phyloP scores from a whole-genome alignment of 371 early-diverging fungal genomes.

The Paramicrosporidium saccamoebae region DNA sequence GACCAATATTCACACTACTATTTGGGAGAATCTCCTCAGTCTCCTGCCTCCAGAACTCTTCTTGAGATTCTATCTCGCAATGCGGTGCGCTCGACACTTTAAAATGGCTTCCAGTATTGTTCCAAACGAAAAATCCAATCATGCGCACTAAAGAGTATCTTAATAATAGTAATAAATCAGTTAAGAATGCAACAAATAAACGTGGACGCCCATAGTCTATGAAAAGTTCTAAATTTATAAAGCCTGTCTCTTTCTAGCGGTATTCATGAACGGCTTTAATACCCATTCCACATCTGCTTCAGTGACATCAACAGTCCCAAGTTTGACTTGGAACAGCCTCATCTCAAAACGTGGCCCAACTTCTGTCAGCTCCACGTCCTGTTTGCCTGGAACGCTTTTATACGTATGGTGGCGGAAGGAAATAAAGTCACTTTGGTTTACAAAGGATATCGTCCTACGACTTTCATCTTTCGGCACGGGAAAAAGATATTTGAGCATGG shows the following conservation, averaged over 20 bases:
- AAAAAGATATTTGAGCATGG: slow-evolving; percentile 72
- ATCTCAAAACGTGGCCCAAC: slow-evolving; percentile 87
- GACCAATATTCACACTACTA: too few relatives aligned
- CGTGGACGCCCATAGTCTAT: too few relatives aligned
- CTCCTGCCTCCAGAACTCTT: too few relatives aligned
- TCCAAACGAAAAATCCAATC: too few relatives aligned
- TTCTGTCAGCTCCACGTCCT: slow-evolving; percentile 66
- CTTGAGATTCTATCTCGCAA: too few relatives aligned
- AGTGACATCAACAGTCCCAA: slow-evolving; percentile 72
- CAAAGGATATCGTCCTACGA: slow-evolving; percentile 83
- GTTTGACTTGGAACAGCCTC: slow-evolving; percentile 58
- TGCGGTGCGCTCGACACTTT: too few relatives aligned
- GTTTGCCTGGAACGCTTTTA: slow-evolving; percentile 42
- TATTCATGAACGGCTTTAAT: slow-evolving; percentile 68
- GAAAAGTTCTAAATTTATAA: slow-evolving; percentile 13
- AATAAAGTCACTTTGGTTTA: slow-evolving; percentile 79
- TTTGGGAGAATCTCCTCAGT: too few relatives aligned
- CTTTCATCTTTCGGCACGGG: slow-evolving; percentile 85
- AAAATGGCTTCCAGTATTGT: too few relatives aligned
- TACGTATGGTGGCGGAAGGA: slow-evolving; percentile 90
- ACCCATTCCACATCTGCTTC: slow-evolving; percentile 96
- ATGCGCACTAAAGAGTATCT: too few relatives aligned
- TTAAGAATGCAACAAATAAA: too few relatives aligned
- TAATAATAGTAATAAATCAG: too few relatives aligned
- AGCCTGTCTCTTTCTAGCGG: slow-evolving; percentile 68